phyloP scores from a whole-genome alignment of 139 green algal genomes.

The Chlorella sp. region DNA sequence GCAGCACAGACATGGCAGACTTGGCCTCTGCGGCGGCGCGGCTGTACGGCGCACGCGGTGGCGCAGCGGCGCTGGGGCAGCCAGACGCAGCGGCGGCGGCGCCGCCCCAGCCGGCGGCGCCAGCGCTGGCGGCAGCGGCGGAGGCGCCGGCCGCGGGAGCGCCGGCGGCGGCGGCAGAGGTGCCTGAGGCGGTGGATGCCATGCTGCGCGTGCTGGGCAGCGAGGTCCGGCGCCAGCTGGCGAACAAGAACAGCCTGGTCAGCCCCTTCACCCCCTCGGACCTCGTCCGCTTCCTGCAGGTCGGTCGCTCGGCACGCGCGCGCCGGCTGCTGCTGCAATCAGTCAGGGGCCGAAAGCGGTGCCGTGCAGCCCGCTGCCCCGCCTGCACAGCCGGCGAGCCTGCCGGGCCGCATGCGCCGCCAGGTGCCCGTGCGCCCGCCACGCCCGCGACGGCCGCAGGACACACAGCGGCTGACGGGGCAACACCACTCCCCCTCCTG shows the following conservation, averaged over 20 bases:
- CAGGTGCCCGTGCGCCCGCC: no score
- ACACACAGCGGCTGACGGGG: no score
- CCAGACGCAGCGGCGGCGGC: slow-evolving; percentile 14
- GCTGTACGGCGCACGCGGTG: neutral
- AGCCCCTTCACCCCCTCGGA: slow-evolving; percentile 43
- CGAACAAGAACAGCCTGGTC: slow-evolving; percentile 44
- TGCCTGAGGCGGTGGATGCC: neutral
- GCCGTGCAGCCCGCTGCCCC: no score
- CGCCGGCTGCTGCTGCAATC: no score
- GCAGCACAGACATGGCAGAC: neutral
- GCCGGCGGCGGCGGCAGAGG: neutral
- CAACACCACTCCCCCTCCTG: neutral
- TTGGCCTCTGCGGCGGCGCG: neutral
- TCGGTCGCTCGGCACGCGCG: no score
- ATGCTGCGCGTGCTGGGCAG: slow-evolving; percentile 38
- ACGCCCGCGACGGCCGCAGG: no score
- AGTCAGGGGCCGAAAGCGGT: no score
- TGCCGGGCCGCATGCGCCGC: no score
- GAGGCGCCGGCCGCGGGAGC: neutral
- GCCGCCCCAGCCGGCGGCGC: neutral
- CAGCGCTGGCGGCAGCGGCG: neutral
- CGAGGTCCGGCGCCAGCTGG: slow-evolving; percentile 49
- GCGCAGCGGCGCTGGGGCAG: slow-evolving; percentile 31
- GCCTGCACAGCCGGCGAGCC: no score
- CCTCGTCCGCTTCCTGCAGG: slow-evolving; percentile 39